Conservation (phyloP, 257 asterid species). For the Apocynum venetum region DNA sequence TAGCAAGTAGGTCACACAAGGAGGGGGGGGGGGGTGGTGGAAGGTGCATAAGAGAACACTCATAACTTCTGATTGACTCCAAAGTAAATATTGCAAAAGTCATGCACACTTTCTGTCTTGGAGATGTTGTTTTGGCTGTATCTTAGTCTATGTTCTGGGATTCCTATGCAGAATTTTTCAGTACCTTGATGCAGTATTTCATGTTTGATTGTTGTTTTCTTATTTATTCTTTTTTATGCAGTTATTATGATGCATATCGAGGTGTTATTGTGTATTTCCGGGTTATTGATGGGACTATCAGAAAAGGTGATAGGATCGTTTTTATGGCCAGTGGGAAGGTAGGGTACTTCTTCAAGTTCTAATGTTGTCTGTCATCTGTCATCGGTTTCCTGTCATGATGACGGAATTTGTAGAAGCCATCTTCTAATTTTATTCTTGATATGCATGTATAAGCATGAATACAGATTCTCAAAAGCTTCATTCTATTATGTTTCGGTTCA, state of each 20-base stretch:
- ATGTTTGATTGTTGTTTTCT: neutral
- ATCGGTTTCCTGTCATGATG: neutral
- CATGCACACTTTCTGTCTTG: neutral
- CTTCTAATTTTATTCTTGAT: neutral
- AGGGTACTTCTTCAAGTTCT: constrained; percentile 16
- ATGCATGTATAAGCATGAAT: neutral
- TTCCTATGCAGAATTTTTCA: neutral
- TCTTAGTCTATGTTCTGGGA: neutral
- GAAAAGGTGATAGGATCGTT: constrained; percentile 78
- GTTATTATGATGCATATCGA: constrained; percentile 94
- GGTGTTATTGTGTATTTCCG: constrained; percentile 97
- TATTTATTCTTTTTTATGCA: constrained; percentile 30
- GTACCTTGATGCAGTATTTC: neutral
- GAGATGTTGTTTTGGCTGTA: neutral
- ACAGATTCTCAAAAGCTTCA: neutral
- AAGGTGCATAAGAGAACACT: neutral
- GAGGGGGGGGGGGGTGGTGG: neutral
- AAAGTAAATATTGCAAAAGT: neutral
- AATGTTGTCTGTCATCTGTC: neutral
- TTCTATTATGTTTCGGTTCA: neutral
- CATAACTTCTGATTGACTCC: neutral
- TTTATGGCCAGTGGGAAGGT: constrained; percentile 99
- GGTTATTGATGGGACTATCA: constrained; percentile 78
- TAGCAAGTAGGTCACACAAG: neutral
- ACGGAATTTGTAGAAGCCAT: neutral